These are phyloP conservation scores for Cyclotella cryptica DNA, from an alignment of 108 stramenopile genomes.

Conservation along the genomic window DNA sequence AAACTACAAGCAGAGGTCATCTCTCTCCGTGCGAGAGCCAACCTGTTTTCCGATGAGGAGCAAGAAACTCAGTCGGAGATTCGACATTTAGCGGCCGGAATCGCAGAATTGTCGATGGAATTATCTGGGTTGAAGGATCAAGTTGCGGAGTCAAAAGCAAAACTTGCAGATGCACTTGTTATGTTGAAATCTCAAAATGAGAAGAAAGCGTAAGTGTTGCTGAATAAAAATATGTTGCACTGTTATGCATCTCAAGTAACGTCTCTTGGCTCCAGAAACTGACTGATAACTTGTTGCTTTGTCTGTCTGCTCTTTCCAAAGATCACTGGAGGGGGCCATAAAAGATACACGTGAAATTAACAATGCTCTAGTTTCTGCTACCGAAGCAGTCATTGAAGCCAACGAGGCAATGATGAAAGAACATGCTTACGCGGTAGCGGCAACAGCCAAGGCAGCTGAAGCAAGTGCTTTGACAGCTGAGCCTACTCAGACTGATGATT, in stretches of 20 bases:
- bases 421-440: slow-evolving; percentile 48
- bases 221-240: background rate
- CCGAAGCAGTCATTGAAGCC: slow-evolving; percentile 73
- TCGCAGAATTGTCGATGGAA: slow-evolving; percentile 62
- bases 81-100: slow-evolving; percentile 61
- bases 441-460: slow-evolving; percentile 32
- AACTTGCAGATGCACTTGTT: slow-evolving; percentile 72
- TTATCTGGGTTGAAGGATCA: slow-evolving; percentile 66
- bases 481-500: slow-evolving; percentile 20
- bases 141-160: slow-evolving; percentile 69
- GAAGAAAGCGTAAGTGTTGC: slow-evolving; percentile 69
- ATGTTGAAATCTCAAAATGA: slow-evolving; percentile 78
- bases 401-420: slow-evolving; percentile 54
- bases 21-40: slow-evolving; percentile 79
- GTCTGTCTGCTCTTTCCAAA: background rate
- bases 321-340: slow-evolving; percentile 34
- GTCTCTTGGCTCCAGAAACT: too few species aligned
- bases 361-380: slow-evolving; percentile 41
- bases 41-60: slow-evolving; percentile 79
- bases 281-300: too few species aligned
- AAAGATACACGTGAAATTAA: slow-evolving; percentile 39
- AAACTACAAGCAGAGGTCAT: slow-evolving; percentile 87
- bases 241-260: too few species aligned
- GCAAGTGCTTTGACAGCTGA: slow-evolving; percentile 22
- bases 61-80: slow-evolving; percentile 73